Percentiles rank a stretch among this genome's conserved stretches.
These are phyloP conservation scores for Cenchrus purpureus DNA, from an alignment of 176 grass and related monocot species.

Conservation along the genomic window DNA sequence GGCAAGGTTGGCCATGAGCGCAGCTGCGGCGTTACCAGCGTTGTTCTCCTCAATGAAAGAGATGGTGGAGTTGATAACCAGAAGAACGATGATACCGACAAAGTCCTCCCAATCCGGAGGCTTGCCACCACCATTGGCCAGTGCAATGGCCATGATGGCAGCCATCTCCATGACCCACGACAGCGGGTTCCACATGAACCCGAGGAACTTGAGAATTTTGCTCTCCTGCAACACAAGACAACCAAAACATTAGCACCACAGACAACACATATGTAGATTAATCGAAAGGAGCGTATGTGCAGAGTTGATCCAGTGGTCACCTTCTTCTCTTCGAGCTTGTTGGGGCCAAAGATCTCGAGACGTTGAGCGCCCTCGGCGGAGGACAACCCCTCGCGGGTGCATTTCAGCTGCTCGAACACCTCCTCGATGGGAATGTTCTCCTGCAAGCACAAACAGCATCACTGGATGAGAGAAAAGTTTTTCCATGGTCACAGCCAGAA, in stretches of 20 bases:
- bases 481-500: neutral
- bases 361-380: constrained; percentile 68
- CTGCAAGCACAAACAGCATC: constrained; percentile 43
- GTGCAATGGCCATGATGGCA: constrained; percentile 96
- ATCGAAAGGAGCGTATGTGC: neutral
- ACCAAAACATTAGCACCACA: neutral
- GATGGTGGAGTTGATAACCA: constrained; percentile 98
- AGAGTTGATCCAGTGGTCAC: neutral
- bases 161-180: constrained; percentile 99
- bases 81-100: constrained; percentile 81
- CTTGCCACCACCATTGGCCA: constrained; percentile 84
- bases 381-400: constrained; percentile 76
- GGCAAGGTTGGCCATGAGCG: constrained; percentile 97
- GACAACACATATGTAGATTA: neutral
- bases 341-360: constrained; percentile 81
- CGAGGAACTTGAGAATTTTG: constrained; percentile 89
- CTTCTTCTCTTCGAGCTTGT: constrained; percentile 99
- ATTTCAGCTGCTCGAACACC: constrained; percentile 99
- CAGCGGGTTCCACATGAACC: constrained; percentile 99
- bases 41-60: constrained; percentile 99
- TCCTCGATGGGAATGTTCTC: constrained; percentile 95
- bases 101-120: constrained; percentile 97
- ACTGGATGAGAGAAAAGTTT: neutral
- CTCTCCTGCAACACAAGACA: constrained; percentile 56
- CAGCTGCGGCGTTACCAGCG: constrained; percentile 89